These are phyloP conservation scores for Suhomyces anneliseae DNA, from an alignment of 1,139 yeast species.

Conservation along the genomic window DNA sequence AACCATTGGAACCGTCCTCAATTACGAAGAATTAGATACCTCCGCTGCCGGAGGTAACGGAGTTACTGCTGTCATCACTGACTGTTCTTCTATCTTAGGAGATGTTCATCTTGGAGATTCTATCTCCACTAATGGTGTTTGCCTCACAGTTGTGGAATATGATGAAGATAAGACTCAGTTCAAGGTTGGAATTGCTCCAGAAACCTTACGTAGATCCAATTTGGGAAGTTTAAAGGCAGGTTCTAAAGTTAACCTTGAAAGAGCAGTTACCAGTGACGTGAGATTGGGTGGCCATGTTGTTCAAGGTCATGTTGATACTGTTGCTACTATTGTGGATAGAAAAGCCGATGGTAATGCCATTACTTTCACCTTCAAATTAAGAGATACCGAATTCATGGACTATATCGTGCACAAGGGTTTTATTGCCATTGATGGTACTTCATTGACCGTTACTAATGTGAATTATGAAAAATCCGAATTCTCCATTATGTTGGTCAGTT, in stretches of 20 bases:
- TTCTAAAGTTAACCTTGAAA: constrained; percentile 75
- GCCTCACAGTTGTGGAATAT: constrained; percentile 92
- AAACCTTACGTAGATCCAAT: constrained; percentile 80
- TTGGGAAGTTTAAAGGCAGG: constrained; percentile 62
- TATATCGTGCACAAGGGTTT: constrained; percentile 94
- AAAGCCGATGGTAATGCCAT: constrained; percentile 76
- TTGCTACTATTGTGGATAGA: constrained; percentile 61
- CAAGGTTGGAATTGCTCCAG: constrained; percentile 93
- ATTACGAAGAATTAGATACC: constrained; percentile 50
- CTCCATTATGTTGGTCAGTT: constrained; percentile 86
- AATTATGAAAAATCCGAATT: constrained; percentile 58
- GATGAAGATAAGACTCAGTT: constrained; percentile 49
- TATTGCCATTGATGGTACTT: constrained; percentile 88
- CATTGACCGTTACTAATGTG: constrained; percentile 85
- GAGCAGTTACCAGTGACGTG: constrained; percentile 81
- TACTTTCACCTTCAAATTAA: constrained; percentile 68
- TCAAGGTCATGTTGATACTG: constrained; percentile 95
- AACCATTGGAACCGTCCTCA: constrained; percentile 65
- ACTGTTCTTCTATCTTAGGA: constrained; percentile 60
- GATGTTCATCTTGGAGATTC: constrained; percentile 95
- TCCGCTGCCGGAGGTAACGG: constrained; percentile 75
- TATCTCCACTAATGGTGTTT: constrained; percentile 85
- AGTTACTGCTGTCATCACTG: constrained; percentile 64
- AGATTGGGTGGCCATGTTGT: constrained; percentile 97
- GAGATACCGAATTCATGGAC: constrained; percentile 62